These are phyloP conservation scores for Decorospora gaudefroyi DNA, from an alignment of 2,329 filamentous ascomycete species.

Conservation along the genomic window DNA sequence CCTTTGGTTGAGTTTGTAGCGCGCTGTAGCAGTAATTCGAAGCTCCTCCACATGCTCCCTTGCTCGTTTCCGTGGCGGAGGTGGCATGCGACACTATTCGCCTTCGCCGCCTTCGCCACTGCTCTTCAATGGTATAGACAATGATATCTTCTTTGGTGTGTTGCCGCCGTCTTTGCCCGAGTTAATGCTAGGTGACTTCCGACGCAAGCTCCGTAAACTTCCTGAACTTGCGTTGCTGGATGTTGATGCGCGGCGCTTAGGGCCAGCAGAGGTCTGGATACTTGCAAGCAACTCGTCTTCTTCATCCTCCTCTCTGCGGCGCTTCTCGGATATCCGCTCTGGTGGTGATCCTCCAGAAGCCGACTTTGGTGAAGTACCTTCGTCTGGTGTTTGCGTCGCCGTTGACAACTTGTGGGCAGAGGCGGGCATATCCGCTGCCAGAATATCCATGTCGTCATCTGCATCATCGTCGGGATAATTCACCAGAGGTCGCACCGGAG, in stretches of 20 bases:
- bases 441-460: conserved; percentile 62
- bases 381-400: conserved; percentile 33
- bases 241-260: conserved; percentile 51
- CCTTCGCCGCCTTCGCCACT: conserved; percentile 38
- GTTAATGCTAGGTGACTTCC: conserved; percentile 51
- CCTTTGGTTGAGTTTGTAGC: conserved; percentile 36
- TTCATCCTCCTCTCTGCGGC: conserved; percentile 88
- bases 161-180: conserved; percentile 50
- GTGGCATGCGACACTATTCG: conserved; percentile 26
- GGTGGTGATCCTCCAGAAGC: conserved; percentile 51
- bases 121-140: conserved; percentile 49
- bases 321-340: conserved; percentile 84
- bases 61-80: conserved; percentile 3
- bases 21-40: conserved; percentile 30
- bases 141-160: conserved; percentile 49
- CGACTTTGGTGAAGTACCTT: conserved; percentile 31
- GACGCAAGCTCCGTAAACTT: conserved; percentile 46
- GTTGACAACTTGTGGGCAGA: conserved; percentile 33
- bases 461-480: conserved; percentile 93
- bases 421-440: conserved; percentile 51
- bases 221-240: conserved; percentile 43
- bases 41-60: conserved; percentile 17
- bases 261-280: conserved; percentile 60
- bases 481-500: conserved; percentile 71
- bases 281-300: conserved; percentile 84